Evolutionary conservation across 192 early-diverging fungal genomes (phyloP), one percentile per base, ranked within the genome.

Genomic region (Globomyces pollinis-pini): DNA sequence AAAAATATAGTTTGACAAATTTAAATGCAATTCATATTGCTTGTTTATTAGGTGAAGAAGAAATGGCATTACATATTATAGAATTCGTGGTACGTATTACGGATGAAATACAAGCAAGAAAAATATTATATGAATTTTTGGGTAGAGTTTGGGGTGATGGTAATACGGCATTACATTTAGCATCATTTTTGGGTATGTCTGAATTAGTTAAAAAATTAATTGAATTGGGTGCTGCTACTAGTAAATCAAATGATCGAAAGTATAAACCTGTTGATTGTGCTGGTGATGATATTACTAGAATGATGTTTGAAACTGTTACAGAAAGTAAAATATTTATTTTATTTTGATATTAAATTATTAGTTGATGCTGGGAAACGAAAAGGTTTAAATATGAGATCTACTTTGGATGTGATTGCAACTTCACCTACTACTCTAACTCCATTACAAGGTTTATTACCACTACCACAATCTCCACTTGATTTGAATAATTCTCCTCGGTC

Each of bases 261-360:
- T 83, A 85, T 56, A 76, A 75, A 52, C 84, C 84, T 3, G 84
- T 86, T 9, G 84, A 86, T 50, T 86, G 84, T 59, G 73, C 81
- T 21, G 80, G 82, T 43, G 82, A 84, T 54, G 74, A 84, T 33
- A 70, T 75, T 15, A 84, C 81, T 20, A 50, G 61, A 9, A 62
- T 21, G 8, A 60, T 72, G 33, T 79, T 79, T 60, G 63, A 52
- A 11, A 72, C 53, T 1, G 63, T 66, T 24, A 47, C 57, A 13
- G 75, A 73, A 60, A 59, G 71, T 66, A 64, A 1, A 6, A 26
- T 18, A 50, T 29, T 6, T 18, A 9, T 50, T 36, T 36, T 36
- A 13, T 9, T 13, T 36, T 36, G 35, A 36, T 36, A 36, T 13
- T n/a, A n/a, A n/a, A 43, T 18, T 43, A n/a, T 43, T 28, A 61